These are phyloP conservation scores for Apodospora peruviana DNA, from an alignment of 495 filamentous ascomycete species.

Conservation along the genomic window DNA sequence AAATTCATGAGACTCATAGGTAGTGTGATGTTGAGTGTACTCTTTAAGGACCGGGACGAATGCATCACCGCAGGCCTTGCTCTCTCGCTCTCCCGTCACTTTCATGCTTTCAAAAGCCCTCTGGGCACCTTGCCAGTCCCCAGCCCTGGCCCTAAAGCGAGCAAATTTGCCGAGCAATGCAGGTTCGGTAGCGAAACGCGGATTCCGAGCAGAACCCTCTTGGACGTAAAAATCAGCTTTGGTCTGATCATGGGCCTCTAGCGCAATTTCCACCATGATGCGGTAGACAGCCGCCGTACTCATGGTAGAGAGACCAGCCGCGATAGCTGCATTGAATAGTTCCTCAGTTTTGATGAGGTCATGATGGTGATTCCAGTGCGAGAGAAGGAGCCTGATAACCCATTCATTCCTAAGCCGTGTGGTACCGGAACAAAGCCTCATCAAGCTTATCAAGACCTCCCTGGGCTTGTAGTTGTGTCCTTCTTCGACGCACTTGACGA, in stretches of 20 bases:
- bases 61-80: conserved; percentile 18
- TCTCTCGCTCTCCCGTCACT: background rate
- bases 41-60: conserved; percentile 42
- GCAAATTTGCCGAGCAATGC: conserved; percentile 33
- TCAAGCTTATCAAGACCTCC: conserved; percentile 22
- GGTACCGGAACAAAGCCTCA: conserved; percentile 10
- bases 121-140: conserved; percentile 42
- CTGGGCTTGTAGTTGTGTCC: conserved; percentile 18
- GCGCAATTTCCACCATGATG: conserved; percentile 33
- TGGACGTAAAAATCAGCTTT: conserved; percentile 24
- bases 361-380: conserved; percentile 23
- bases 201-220: conserved; percentile 11
- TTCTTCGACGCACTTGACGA: conserved; percentile 23
- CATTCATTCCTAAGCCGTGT: conserved; percentile 20
- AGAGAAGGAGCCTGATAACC: conserved; percentile 26
- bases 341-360: conserved; percentile 18
- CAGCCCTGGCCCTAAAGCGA: conserved; percentile 29
- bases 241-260: conserved; percentile 27
- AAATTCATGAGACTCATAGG: conserved; percentile 38
- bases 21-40: conserved; percentile 34
- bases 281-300: conserved; percentile 29
- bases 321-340: conserved; percentile 21
- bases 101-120: conserved; percentile 30
- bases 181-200: conserved; percentile 18
- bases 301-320: conserved; percentile 12